Evolutionary conservation across 345 rosid genomes (phyloP).

Genomic region (Ailanthus altissimus): DNA sequence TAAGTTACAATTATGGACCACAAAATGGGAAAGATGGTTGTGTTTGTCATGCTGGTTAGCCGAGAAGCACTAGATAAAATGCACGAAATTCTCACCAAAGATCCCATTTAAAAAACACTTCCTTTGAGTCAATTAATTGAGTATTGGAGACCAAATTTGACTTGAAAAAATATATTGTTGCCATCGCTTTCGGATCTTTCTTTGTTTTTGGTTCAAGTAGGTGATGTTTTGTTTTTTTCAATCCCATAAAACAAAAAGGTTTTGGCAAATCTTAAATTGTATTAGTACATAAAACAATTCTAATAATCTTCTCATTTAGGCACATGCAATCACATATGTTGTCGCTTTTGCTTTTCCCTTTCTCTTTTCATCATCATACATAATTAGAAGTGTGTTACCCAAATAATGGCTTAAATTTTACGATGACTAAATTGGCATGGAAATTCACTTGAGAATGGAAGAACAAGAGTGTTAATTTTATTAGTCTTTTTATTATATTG

Average conservation of each 20-base stretch:
- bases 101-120: conserved; percentile 19
- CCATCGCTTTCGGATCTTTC: conserved; percentile 17
- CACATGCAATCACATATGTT: not conserved
- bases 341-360: not conserved
- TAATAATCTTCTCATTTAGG: not conserved
- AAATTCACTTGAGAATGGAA: no score
- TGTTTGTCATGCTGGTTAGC: conserved; percentile 21
- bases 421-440: no score
- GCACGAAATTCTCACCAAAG: not conserved
- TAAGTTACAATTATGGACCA: conserved; percentile 17
- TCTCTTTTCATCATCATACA: not conserved
- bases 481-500: no score
- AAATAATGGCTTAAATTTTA: not conserved
- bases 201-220: not conserved
- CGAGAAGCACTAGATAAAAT: not conserved
- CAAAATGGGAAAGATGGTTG: conserved; percentile 2
- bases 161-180: not conserved
- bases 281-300: not conserved
- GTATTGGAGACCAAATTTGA: conserved; percentile 16
- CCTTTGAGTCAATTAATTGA: not conserved
- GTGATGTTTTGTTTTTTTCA: conserved; percentile 17
- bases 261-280: conserved; percentile 1
- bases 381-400: not conserved
- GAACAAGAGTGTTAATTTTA: no score
- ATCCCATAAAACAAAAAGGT: conserved; percentile 1